Conservation (phyloP, 2,329 filamentous ascomycete genomes). For the Clonostachys byssicola region DNA sequence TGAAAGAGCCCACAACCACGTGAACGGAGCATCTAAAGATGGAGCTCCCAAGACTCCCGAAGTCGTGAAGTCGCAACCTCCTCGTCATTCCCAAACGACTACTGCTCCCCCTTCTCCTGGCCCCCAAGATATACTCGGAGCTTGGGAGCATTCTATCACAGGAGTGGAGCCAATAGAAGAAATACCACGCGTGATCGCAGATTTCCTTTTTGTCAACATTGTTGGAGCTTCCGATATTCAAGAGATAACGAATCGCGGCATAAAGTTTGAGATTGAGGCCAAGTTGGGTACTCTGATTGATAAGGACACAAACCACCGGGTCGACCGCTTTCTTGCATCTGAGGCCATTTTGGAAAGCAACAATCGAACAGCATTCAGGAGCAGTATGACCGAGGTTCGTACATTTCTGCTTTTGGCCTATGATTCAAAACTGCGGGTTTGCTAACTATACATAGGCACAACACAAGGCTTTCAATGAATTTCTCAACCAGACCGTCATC, state of each 20-base stretch:
- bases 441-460: conserved; percentile 49
- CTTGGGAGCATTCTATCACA: conserved; percentile 66
- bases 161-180: conserved; percentile 70
- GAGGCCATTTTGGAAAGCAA: conserved; percentile 66
- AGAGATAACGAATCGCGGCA: conserved; percentile 58
- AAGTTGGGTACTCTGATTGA: conserved; percentile 83
- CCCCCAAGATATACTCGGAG: conserved; percentile 36
- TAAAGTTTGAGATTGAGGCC: conserved; percentile 88
- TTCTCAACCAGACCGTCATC: conserved; percentile 67
- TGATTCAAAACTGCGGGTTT: neutral
- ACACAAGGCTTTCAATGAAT: conserved; percentile 80
- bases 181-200: conserved; percentile 69
- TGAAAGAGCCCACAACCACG: conserved; percentile 23
- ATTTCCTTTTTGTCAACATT: conserved; percentile 74
- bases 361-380: conserved; percentile 67
- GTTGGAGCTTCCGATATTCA: conserved; percentile 62
- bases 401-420: neutral
- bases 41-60: conserved; percentile 26
- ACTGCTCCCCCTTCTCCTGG: conserved; percentile 16
- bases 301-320: conserved; percentile 64
- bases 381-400: conserved; percentile 83
- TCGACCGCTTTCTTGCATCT: conserved; percentile 62
- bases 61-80: conserved; percentile 23
- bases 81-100: conserved; percentile 6
- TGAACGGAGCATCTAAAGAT: conserved; percentile 24